Conservation (phyloP, 1,284 basidiomycete species). For the Ceratobasidium sp. region DNA sequence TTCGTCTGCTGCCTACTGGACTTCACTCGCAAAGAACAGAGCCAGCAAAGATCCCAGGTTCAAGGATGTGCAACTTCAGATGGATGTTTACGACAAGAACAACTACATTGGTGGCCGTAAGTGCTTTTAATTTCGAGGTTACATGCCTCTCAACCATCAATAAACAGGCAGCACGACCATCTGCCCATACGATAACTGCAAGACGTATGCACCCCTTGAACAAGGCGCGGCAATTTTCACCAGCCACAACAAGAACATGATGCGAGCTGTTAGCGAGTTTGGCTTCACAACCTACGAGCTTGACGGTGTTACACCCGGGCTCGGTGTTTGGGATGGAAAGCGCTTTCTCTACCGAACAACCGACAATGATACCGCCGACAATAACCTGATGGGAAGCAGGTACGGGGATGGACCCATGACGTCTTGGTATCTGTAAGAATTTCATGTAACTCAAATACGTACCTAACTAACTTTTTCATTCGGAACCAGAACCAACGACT, state of each 20-base stretch:
- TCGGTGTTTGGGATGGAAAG: slow-evolving; percentile 86
- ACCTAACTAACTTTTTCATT: too few species aligned
- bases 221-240: slow-evolving; percentile 94
- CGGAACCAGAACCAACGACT: slow-evolving; percentile 66
- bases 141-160: background rate
- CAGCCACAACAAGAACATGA: slow-evolving; percentile 82
- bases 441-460: too few species aligned
- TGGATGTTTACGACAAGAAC: slow-evolving; percentile 86
- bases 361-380: slow-evolving; percentile 1
- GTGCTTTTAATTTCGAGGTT: slow-evolving; percentile 56
- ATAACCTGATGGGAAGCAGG: background rate
- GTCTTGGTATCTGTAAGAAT: slow-evolving; percentile 67
- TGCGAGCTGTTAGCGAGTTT: slow-evolving; percentile 85
- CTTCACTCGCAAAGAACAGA: slow-evolving; percentile 74
- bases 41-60: slow-evolving; percentile 59
- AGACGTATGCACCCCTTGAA: slow-evolving; percentile 68
- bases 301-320: slow-evolving; percentile 65
- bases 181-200: slow-evolving; percentile 75
- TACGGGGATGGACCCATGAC: slow-evolving; percentile 20
- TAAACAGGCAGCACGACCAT: slow-evolving; percentile 78
- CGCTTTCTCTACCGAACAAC: background rate
- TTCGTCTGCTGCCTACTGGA: slow-evolving; percentile 84
- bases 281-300: slow-evolving; percentile 74
- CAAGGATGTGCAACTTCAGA: slow-evolving; percentile 61
- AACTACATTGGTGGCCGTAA: slow-evolving; percentile 86